These are phyloP conservation scores for Ganoderma sinense DNA, from an alignment of 1,284 basidiomycete species.

Conservation along the genomic window DNA sequence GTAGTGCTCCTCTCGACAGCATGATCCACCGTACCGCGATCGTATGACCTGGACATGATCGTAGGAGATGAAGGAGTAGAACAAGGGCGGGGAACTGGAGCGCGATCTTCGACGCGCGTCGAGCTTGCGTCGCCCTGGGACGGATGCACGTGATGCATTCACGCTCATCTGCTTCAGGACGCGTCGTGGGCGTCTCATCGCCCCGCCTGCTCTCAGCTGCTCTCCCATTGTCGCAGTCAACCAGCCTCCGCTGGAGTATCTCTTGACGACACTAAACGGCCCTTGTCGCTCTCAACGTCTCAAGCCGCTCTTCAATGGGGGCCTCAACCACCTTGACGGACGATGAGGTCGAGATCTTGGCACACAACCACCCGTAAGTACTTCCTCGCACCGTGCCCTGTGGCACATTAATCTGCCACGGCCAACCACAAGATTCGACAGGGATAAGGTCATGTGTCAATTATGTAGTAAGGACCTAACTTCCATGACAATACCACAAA, in stretches of 20 bases:
- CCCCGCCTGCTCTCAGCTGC: not conserved
- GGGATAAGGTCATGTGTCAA: constrained; percentile 48
- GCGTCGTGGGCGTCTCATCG: constrained; percentile 20
- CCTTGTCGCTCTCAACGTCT: not conserved
- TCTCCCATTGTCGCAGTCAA: not conserved
- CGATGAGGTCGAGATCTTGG: constrained; percentile 32
- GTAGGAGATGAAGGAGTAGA: constrained; percentile 1
- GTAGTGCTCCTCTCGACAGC: not conserved
- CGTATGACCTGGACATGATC: constrained; percentile 79
- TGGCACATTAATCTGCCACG: not conserved
- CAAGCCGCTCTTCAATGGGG: not conserved
- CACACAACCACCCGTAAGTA: constrained; percentile 28
- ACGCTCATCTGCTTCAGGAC: constrained; percentile 20
- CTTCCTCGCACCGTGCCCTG: not conserved
- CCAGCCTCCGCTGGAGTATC: not conserved
- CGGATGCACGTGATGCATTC: constrained; percentile 24
- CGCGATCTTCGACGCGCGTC: constrained; percentile 60
- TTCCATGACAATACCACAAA: constrained; percentile 42
- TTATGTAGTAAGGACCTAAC: constrained; percentile 55
- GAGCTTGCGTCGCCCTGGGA: constrained; percentile 41
- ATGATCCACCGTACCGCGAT: constrained; percentile 63
- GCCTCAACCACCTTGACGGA: constrained; percentile 3
- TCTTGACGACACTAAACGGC: not conserved
- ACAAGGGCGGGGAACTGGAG: constrained; percentile 17
- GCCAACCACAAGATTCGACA: constrained; percentile 11